A percentile compares a stretch with the other conserved stretches of the same genome.
Conservation (phyloP, 2,329 filamentous ascomycete species). For the Paecilomyces dactylethromorphus region DNA sequence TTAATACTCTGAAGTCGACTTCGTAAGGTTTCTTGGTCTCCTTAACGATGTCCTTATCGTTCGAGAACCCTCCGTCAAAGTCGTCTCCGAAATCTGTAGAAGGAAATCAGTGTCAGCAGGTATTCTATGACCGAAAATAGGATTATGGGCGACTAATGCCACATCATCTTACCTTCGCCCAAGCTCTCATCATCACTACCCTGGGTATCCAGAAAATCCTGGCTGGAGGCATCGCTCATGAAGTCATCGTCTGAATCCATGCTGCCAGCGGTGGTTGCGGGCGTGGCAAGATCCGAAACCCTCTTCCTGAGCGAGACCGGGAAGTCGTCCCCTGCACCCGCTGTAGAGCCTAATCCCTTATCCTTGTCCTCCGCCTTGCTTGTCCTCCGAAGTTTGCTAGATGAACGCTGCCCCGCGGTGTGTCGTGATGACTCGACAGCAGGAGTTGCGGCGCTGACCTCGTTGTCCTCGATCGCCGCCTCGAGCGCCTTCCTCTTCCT, state of each 20-base stretch:
- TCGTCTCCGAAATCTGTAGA: slow-evolving; percentile 50
- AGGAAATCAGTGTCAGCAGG: slow-evolving; percentile 1
- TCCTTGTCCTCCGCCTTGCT: slow-evolving; percentile 14
- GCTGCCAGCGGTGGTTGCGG: slow-evolving; percentile 41
- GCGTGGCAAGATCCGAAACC: slow-evolving; percentile 33
- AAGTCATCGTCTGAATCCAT: slow-evolving; percentile 98
- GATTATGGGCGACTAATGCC: not conserved
- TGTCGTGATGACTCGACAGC: slow-evolving; percentile 11
- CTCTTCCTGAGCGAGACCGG: slow-evolving; percentile 14
- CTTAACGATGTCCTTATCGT: slow-evolving; percentile 65
- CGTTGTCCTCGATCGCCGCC: slow-evolving; percentile 29
- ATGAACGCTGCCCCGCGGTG: slow-evolving; percentile 16
- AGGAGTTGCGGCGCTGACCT: slow-evolving; percentile 22
- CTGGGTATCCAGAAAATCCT: slow-evolving; percentile 58
- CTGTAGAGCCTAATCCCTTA: slow-evolving; percentile 6
- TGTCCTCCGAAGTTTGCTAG: slow-evolving; percentile 19
- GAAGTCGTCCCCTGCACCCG: slow-evolving; percentile 6
- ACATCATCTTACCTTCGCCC: slow-evolving; percentile 30
- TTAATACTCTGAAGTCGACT: slow-evolving; percentile 75
- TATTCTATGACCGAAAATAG: not conserved
- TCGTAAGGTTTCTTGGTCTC: slow-evolving; percentile 72
- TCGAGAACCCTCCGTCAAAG: slow-evolving; percentile 55
- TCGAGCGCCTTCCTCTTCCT: slow-evolving; percentile 50
- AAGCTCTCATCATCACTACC: slow-evolving; percentile 64
- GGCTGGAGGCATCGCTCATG: slow-evolving; percentile 76